phyloP scores from a whole-genome alignment of 176 grass and related monocot genomes.

The Canna indica region DNA sequence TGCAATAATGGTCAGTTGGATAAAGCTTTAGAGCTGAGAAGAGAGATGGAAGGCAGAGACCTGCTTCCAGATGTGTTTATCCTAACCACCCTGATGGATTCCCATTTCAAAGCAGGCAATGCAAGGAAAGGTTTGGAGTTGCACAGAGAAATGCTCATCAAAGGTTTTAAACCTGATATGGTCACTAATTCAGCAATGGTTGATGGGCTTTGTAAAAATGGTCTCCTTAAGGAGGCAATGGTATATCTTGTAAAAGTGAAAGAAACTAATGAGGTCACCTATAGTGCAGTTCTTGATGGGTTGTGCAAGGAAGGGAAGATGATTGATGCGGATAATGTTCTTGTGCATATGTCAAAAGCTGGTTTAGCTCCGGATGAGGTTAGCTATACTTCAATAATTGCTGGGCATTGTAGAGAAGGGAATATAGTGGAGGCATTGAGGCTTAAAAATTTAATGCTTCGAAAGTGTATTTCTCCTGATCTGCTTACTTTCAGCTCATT shows the following conservation, averaged over 20 bases:
- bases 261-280: constrained; percentile 11
- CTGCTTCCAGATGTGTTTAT: constrained; percentile 6
- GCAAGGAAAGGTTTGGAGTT: not conserved
- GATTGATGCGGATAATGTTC: constrained; percentile 2
- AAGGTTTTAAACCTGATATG: constrained; percentile 6
- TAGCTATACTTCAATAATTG: constrained; percentile 5
- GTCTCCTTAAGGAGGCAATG: constrained; percentile 9
- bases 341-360: not conserved
- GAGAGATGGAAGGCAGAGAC: constrained; percentile 10
- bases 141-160: constrained; percentile 7
- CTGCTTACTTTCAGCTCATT: constrained; percentile 12
- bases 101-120: constrained; percentile 9
- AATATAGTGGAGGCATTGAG: constrained; percentile 8
- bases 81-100: constrained; percentile 10
- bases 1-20: constrained; percentile 8
- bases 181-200: not conserved
- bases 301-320: constrained; percentile 12
- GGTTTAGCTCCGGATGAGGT: constrained; percentile 11
- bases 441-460: constrained; percentile 17
- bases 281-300: constrained; percentile 17
- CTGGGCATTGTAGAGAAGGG: constrained; percentile 16
- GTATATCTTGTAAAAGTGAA: not conserved
- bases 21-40: constrained; percentile 5
- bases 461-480: constrained; percentile 4
- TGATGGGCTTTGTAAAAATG: constrained; percentile 17